These are phyloP conservation scores for Chrysosphaeria jannelii DNA, from an alignment of 2,329 filamentous ascomycete species.

Conservation along the genomic window DNA sequence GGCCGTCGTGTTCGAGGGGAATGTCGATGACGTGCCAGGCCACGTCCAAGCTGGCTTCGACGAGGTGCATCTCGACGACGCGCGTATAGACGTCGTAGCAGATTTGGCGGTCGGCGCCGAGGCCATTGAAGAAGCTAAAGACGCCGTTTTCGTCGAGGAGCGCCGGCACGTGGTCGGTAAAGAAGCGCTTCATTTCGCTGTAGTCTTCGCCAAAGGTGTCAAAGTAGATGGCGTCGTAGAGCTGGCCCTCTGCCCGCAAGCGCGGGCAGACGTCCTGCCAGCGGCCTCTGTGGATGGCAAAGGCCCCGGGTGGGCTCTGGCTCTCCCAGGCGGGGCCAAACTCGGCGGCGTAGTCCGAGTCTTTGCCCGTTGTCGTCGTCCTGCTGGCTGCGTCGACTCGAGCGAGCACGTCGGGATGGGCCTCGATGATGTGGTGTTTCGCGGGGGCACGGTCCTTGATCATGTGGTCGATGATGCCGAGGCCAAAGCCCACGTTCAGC, in stretches of 20 bases:
- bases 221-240: constrained; percentile 80
- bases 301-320: constrained; percentile 29
- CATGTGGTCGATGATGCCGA: constrained; percentile 63
- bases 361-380: constrained; percentile 12
- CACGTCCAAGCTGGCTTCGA: constrained; percentile 68
- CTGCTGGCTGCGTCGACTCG: constrained; percentile 19
- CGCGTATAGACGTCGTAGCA: constrained; percentile 92
- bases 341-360: constrained; percentile 10
- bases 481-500: constrained; percentile 69
- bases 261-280: constrained; percentile 58
- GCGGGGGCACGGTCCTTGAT: constrained; percentile 37
- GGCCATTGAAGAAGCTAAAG: constrained; percentile 72
- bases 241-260: constrained; percentile 33
- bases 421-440: constrained; percentile 61
- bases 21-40: constrained; percentile 60
- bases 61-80: constrained; percentile 70
- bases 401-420: constrained; percentile 45
- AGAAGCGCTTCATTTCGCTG: constrained; percentile 55
- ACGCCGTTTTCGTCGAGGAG: constrained; percentile 41
- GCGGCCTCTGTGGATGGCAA: constrained; percentile 38
- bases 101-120: constrained; percentile 72
- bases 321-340: constrained; percentile 26
- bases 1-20: constrained; percentile 30
- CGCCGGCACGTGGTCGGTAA: constrained; percentile 59
- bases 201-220: constrained; percentile 96